These are phyloP conservation scores for Neurospora tetrasperma DNA, from an alignment of 495 filamentous ascomycete genomes.

Conservation along the genomic window DNA sequence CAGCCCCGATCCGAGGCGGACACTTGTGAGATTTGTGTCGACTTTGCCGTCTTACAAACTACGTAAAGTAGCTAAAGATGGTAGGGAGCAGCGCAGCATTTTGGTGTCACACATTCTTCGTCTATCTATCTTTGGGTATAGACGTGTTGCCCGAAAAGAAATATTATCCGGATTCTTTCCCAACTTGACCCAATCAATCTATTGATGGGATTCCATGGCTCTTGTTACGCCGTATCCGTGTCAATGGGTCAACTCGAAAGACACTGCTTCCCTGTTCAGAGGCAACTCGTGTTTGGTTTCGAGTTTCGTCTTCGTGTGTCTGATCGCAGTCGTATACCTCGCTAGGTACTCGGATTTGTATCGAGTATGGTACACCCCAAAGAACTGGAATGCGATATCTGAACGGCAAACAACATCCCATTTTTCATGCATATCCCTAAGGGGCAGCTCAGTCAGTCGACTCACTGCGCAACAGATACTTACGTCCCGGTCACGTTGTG, in stretches of 20 bases:
- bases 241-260: not conserved
- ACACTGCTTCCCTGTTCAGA: not conserved
- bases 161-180: not conserved
- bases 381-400: not conserved
- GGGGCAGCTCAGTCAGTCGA: too few species aligned
- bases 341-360: not conserved
- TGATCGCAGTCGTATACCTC: not conserved
- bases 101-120: not conserved
- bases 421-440: not conserved
- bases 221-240: not conserved
- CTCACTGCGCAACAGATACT: not conserved
- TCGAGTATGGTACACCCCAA: not conserved
- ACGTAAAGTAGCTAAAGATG: not conserved
- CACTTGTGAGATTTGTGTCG: not conserved
- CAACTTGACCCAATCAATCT: not conserved
- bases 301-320: not conserved
- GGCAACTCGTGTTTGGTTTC: not conserved
- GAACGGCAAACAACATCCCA: not conserved
- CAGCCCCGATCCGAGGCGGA: not conserved
- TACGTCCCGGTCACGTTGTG: not conserved
- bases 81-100: not conserved
- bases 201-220: not conserved
- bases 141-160: not conserved
- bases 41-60: not conserved
- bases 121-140: not conserved